A percentile compares a stretch with the other conserved stretches of the same genome.
Evolutionary conservation across 2,329 filamentous ascomycete species (phyloP).

Genomic region (Claviceps sp.): DNA sequence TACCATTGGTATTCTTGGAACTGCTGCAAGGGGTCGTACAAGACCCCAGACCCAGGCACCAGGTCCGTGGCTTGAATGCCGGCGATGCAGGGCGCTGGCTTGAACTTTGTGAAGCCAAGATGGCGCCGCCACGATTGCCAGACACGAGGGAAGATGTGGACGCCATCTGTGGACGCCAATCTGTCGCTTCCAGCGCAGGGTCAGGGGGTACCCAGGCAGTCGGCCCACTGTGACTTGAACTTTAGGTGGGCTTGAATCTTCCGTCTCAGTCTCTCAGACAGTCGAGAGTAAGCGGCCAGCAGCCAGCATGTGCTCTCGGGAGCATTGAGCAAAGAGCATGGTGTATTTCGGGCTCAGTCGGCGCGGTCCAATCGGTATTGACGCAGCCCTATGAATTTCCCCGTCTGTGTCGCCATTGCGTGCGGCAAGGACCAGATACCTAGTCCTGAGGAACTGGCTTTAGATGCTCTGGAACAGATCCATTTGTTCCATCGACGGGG

Average conservation of each 20-base stretch:
- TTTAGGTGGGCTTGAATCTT: background rate
- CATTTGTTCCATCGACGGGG: background rate
- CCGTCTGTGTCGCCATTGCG: background rate
- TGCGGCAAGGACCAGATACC: background rate
- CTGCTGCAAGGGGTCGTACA: too few relatives aligned
- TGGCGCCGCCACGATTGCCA: background rate
- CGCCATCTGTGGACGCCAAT: background rate
- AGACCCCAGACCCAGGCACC: too few relatives aligned
- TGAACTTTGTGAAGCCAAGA: background rate
- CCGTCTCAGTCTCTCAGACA: background rate
- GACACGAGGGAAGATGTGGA: background rate
- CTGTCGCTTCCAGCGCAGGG: background rate
- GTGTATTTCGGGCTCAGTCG: background rate
- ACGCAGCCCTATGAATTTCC: background rate
- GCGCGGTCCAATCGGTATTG: background rate
- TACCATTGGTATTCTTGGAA: too few relatives aligned
- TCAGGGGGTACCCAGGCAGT: background rate
- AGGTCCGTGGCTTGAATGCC: too few relatives aligned
- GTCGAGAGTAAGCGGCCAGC: background rate
- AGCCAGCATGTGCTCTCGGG: background rate
- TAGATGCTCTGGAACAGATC: background rate
- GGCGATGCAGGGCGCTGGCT: too few relatives aligned
- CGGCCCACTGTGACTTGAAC: background rate
- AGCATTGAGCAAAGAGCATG: background rate
- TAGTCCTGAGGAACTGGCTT: background rate